A percentile compares a stretch with the other conserved stretches of the same genome.
These are phyloP conservation scores for Alternaria sp. DNA, from an alignment of 2,329 filamentous ascomycete species.

Conservation along the genomic window DNA sequence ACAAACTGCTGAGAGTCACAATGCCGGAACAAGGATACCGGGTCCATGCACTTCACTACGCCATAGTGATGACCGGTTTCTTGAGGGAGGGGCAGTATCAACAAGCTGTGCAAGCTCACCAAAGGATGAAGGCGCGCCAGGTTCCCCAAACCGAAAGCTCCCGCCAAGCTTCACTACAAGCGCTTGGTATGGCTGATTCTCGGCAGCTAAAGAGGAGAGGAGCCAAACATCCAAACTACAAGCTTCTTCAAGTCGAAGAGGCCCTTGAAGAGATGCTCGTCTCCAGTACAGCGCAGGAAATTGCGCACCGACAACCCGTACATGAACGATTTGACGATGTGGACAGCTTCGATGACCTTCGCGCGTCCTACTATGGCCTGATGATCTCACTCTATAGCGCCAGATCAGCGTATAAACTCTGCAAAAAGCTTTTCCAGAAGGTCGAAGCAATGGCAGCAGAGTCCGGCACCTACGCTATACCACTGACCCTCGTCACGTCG, in stretches of 20 bases:
- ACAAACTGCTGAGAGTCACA: conserved; percentile 58
- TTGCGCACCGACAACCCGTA: conserved; percentile 35
- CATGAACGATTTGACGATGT: conserved; percentile 28
- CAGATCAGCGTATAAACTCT: conserved; percentile 53
- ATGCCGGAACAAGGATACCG: conserved; percentile 57
- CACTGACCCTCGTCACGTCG: conserved; percentile 54
- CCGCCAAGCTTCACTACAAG: conserved; percentile 48
- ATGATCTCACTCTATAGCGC: conserved; percentile 63
- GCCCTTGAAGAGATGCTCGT: conserved; percentile 35
- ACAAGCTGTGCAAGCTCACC: conserved; percentile 59
- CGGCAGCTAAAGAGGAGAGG: conserved; percentile 17
- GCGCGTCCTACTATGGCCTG: conserved; percentile 60
- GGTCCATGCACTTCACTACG: conserved; percentile 59
- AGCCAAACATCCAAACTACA: conserved; percentile 19
- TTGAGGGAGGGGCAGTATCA: conserved; percentile 49
- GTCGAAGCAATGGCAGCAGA: conserved; percentile 24
- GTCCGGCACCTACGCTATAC: conserved; percentile 22
- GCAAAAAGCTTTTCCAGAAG: conserved; percentile 35
- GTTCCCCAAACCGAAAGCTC: conserved; percentile 52
- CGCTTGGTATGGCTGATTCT: conserved; percentile 30
- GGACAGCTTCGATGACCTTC: conserved; percentile 51
- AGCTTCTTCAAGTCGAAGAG: conserved; percentile 34
- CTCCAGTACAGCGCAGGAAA: conserved; percentile 35
- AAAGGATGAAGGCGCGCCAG: conserved; percentile 49
- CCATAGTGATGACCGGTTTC: conserved; percentile 60